Conservation (phyloP, 768 basidiomycete species). For the Termitomyces sp. region DNA sequence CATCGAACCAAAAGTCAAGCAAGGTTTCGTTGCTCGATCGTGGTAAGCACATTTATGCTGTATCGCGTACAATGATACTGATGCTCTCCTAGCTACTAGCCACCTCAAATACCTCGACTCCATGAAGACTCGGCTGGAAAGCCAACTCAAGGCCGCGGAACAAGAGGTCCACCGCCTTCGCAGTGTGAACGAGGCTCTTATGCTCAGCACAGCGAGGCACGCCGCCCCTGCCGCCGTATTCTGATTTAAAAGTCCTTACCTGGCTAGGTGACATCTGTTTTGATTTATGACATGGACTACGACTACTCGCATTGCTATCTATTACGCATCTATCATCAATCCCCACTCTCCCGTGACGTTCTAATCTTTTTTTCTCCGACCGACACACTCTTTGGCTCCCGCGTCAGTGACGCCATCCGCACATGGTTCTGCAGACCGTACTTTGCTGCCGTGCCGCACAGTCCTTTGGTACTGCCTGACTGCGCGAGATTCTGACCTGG, state of each 20-base stretch:
- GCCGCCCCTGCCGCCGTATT: constrained; percentile 37
- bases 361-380: constrained; percentile 27
- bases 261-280: constrained; percentile 52
- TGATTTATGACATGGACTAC: constrained; percentile 54
- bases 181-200: constrained; percentile 85
- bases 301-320: constrained; percentile 37
- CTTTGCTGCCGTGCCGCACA: constrained; percentile 61
- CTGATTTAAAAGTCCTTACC: constrained; percentile 42
- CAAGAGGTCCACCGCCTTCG: constrained; percentile 79
- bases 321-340: constrained; percentile 41
- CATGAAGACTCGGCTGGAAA: constrained; percentile 72
- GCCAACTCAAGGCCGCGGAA: constrained; percentile 74
- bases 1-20: constrained; percentile 90
- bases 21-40: constrained; percentile 90
- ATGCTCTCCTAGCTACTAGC: constrained; percentile 56
- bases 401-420: constrained; percentile 33
- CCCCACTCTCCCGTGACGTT: constrained; percentile 23
- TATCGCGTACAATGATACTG: constrained; percentile 10
- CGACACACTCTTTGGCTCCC: constrained; percentile 37
- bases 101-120: constrained; percentile 88
- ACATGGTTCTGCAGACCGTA: constrained; percentile 30
- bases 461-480: constrained; percentile 25
- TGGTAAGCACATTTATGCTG: constrained; percentile 40
- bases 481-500: constrained; percentile 36
- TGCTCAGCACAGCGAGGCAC: constrained; percentile 82